A percentile compares a stretch with the other conserved stretches of the same genome.
phyloP scores from a whole-genome alignment of 108 stramenopile species.

The Cyclotella sp. region DNA sequence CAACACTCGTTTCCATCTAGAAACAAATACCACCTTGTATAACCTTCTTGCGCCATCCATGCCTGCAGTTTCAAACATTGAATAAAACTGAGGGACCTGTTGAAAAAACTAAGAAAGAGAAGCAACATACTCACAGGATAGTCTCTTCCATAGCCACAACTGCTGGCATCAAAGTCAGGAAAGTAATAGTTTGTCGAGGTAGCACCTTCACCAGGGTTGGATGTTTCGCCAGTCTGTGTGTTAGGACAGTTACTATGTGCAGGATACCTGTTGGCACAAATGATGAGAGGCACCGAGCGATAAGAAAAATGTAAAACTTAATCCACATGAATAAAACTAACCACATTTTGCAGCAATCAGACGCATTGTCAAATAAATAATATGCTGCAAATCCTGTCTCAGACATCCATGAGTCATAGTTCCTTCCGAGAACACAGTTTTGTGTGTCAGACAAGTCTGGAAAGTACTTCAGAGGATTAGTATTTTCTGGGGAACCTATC shows the following conservation, averaged over 20 bases:
- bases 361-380: conserved; percentile 11
- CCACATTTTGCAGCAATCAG: conserved; percentile 13
- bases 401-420: conserved; percentile 24
- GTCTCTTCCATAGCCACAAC: conserved; percentile 23
- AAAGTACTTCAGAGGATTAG: conserved; percentile 1
- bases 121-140: conserved; percentile 21
- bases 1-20: conserved; percentile 21
- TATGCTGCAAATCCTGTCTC: conserved; percentile 9
- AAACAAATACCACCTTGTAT: conserved; percentile 32
- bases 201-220: neutral
- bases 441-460: conserved; percentile 7
- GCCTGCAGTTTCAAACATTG: conserved; percentile 9
- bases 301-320: too few species aligned
- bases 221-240: neutral
- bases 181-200: conserved; percentile 2
- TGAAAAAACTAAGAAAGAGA: neutral
- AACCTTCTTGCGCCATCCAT: conserved; percentile 39
- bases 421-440: conserved; percentile 5
- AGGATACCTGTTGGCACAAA: conserved; percentile 13
- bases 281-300: neutral
- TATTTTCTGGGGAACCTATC: neutral
- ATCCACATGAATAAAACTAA: neutral
- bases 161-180: conserved; percentile 5
- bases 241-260: conserved; percentile 4
- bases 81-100: neutral